Evolutionary conservation across 2,329 filamentous ascomycete species (phyloP).

Genomic region (Mycocentrospora acerina): DNA sequence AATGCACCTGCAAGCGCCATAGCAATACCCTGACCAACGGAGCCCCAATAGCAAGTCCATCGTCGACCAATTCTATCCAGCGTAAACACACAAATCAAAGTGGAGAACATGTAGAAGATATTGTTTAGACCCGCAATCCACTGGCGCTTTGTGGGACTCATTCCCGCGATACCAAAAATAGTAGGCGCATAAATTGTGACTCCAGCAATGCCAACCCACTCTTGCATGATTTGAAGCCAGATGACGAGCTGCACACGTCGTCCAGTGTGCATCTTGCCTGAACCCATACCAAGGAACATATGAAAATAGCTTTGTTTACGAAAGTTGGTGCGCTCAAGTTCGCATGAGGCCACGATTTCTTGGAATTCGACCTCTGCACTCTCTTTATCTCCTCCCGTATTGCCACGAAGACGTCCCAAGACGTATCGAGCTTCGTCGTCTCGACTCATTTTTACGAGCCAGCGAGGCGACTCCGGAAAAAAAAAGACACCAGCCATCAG

Average conservation of each 20-base stretch:
- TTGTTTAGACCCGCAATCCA: constrained; percentile 51
- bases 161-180: constrained; percentile 69
- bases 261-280: constrained; percentile 65
- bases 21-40: constrained; percentile 62
- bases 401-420: constrained; percentile 64
- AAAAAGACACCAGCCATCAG: constrained; percentile 62
- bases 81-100: constrained; percentile 69
- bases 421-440: constrained; percentile 69
- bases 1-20: constrained; percentile 70
- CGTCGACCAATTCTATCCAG: constrained; percentile 68
- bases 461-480: constrained; percentile 70
- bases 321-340: constrained; percentile 53
- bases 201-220: constrained; percentile 70
- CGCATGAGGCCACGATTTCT: constrained; percentile 66
- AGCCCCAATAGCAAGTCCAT: constrained; percentile 70
- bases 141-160: constrained; percentile 51
- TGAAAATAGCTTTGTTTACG: constrained; percentile 62
- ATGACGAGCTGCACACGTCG: constrained; percentile 69
- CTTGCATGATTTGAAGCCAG: constrained; percentile 71
- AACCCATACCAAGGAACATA: constrained; percentile 68
- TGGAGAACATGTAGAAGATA: constrained; percentile 63
- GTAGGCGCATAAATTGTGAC: constrained; percentile 59
- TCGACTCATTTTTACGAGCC: constrained; percentile 66
- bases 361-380: constrained; percentile 56
- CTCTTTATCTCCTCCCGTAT: constrained; percentile 50